Conservation (phyloP, 2,329 filamentous ascomycete genomes). For the Exophiala aquamarina region DNA sequence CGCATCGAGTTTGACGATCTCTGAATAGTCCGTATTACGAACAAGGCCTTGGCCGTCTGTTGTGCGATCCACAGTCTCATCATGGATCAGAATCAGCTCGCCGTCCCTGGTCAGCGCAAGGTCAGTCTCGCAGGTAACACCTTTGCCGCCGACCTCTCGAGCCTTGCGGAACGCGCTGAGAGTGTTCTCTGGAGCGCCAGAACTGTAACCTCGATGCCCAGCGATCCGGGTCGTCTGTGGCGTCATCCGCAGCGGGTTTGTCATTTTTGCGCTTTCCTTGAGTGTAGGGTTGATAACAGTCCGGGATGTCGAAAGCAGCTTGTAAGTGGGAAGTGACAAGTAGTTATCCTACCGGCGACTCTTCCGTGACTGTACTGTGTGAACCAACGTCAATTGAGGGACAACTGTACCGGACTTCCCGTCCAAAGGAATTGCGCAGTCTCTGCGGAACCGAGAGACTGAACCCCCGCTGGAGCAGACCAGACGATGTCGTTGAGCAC, state of each 20-base stretch:
- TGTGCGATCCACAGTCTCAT: conserved; percentile 1
- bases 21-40: neutral
- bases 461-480: too few species aligned
- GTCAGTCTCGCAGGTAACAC: conserved; percentile 1
- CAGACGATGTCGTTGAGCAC: too few species aligned
- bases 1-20: neutral
- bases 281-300: too few species aligned
- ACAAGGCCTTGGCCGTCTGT: conserved; percentile 1
- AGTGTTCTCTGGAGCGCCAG: conserved; percentile 1
- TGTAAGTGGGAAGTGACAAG: too few species aligned
- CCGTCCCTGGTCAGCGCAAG: neutral
- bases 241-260: neutral
- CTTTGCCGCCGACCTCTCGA: neutral
- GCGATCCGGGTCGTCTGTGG: neutral
- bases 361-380: too few species aligned
- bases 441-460: too few species aligned
- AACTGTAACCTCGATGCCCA: neutral
- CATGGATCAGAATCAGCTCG: neutral
- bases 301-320: too few species aligned
- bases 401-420: too few species aligned
- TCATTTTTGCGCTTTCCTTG: too few species aligned
- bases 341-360: too few species aligned
- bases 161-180: neutral
- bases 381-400: too few species aligned
- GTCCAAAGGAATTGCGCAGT: too few species aligned